phyloP scores from a whole-genome alignment of 306 rosid genomes.

The Prunus persica region Prunus_persica_NCBIv2 NC_034015.1:16218001-16218500 shows the following conservation, averaged over 20 bases:
- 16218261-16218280: neutral
- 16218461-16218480: no score
- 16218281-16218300: neutral
- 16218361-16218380: neutral
- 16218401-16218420: neutral
- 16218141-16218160: neutral
- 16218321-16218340: conserved; percentile 22
- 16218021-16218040: neutral
- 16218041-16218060: neutral
- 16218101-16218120: neutral
- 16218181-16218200: neutral
- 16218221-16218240: neutral
- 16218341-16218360: neutral
- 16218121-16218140: neutral
- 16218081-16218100: conserved; percentile 19
- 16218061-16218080: conserved; percentile 18
- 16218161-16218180: conserved; percentile 9
- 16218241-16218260: neutral
- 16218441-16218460: no score
- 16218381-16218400: neutral
- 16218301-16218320: conserved; percentile 19
- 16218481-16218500: accelerated
- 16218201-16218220: conserved; percentile 1
- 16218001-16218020: neutral
- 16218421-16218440: no score